Conservation (phyloP, 2,329 filamentous ascomycete species). For the Calonectria ilicicola region DNA sequence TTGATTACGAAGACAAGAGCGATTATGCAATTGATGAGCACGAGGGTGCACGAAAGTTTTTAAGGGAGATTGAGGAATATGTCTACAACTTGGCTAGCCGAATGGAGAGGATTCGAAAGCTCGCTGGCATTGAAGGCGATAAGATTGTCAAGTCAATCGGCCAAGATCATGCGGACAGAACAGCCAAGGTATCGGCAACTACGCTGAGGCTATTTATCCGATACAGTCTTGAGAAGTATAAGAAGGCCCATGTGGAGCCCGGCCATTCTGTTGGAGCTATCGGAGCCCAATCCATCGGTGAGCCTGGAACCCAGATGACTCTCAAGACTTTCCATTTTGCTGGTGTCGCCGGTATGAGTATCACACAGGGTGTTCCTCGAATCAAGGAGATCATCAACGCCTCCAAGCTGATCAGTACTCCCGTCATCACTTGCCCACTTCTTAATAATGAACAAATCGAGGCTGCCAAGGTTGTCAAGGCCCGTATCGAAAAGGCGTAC, state of each 20-base stretch:
- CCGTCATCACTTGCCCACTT: slow-evolving; percentile 89
- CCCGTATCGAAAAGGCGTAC: slow-evolving; percentile 94
- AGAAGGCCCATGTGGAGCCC: slow-evolving; percentile 90
- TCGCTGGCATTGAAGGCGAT: slow-evolving; percentile 61
- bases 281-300: slow-evolving; percentile 96
- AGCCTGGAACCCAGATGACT: slow-evolving; percentile 99
- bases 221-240: slow-evolving; percentile 89
- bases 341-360: slow-evolving; percentile 99
- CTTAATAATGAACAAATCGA: slow-evolving; percentile 80
- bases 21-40: slow-evolving; percentile 80
- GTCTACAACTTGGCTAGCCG: slow-evolving; percentile 69
- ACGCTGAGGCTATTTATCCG: slow-evolving; percentile 83
- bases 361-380: slow-evolving; percentile 98
- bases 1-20: slow-evolving; percentile 78
- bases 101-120: slow-evolving; percentile 68
- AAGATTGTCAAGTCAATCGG: slow-evolving; percentile 35
- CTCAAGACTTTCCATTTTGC: slow-evolving; percentile 99
- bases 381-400: slow-evolving; percentile 99
- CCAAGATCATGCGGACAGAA: slow-evolving; percentile 70
- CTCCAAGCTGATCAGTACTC: slow-evolving; percentile 92
- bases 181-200: slow-evolving; percentile 83
- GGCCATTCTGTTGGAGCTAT: slow-evolving; percentile 97
- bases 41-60: slow-evolving; percentile 86
- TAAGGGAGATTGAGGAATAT: slow-evolving; percentile 81
- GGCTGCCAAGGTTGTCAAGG: slow-evolving; percentile 91